phyloP scores from a whole-genome alignment of 495 filamentous ascomycete species.

The Annulohypoxylon maeteangense region DNA sequence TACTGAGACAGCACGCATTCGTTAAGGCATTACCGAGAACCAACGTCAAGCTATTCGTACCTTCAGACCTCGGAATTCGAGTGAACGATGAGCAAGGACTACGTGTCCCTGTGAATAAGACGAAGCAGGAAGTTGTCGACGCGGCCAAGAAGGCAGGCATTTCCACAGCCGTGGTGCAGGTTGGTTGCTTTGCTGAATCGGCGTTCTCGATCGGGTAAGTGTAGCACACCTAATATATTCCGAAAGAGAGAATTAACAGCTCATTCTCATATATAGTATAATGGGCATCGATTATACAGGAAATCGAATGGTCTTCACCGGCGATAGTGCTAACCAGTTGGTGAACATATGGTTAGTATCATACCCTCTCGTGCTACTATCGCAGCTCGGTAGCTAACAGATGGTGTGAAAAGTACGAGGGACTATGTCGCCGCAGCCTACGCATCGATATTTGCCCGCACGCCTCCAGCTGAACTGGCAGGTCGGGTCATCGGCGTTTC shows the following conservation, averaged over 20 bases:
- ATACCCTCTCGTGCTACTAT: neutral
- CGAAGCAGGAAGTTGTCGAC: conserved; percentile 36
- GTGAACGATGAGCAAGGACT: conserved; percentile 24
- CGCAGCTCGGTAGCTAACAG: neutral
- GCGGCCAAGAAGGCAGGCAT: conserved; percentile 39
- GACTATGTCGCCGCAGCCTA: conserved; percentile 43
- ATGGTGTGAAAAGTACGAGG: conserved; percentile 19
- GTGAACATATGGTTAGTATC: conserved; percentile 33
- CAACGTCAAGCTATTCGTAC: conserved; percentile 43
- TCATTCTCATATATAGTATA: conserved; percentile 20
- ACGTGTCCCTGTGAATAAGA: conserved; percentile 33
- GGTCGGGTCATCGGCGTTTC: conserved; percentile 33
- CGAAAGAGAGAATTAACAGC: neutral
- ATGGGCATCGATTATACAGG: conserved; percentile 34
- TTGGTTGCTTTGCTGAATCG: conserved; percentile 40
- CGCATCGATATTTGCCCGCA: conserved; percentile 40
- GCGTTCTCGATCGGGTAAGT: conserved; percentile 34
- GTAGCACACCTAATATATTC: neutral
- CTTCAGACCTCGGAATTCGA: conserved; percentile 37
- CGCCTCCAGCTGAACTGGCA: conserved; percentile 28
- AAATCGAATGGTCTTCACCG: conserved; percentile 40
- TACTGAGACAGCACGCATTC: conserved; percentile 35
- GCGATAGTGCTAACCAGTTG: conserved; percentile 41
- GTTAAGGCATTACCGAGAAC: conserved; percentile 40
- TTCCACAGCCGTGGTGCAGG: conserved; percentile 25